Percentiles rank a stretch among this genome's conserved stretches.
phyloP scores from a whole-genome alignment of 2,329 filamentous ascomycete species.

The Verticillium dahliae region DNA sequence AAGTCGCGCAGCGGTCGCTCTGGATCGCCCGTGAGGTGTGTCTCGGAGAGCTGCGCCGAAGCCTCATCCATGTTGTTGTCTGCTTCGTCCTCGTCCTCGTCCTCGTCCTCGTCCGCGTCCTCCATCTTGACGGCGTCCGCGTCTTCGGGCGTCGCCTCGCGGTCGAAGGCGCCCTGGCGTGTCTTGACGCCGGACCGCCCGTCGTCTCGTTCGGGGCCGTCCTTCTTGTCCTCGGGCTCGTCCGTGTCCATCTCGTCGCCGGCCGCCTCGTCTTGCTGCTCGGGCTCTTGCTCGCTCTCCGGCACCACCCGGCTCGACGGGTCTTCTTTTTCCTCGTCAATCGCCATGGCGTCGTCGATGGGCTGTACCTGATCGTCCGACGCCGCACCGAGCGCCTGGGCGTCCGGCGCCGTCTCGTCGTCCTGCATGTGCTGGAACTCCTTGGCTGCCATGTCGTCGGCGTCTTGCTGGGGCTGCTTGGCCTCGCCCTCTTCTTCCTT shows the following conservation, averaged over 20 bases:
- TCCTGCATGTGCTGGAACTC: slow-evolving; percentile 92
- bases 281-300: slow-evolving; percentile 44
- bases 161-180: slow-evolving; percentile 50
- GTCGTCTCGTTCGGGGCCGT: slow-evolving; percentile 37
- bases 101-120: slow-evolving; percentile 36
- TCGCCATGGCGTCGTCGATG: slow-evolving; percentile 82
- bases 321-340: slow-evolving; percentile 67
- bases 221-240: slow-evolving; percentile 22
- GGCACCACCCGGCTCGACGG: slow-evolving; percentile 41
- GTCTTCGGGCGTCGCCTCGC: slow-evolving; percentile 35
- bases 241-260: slow-evolving; percentile 36
- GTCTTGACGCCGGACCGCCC: slow-evolving; percentile 55
- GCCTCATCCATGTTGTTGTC: slow-evolving; percentile 36
- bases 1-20: slow-evolving; percentile 38
- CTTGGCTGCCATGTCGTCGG: slow-evolving; percentile 65
- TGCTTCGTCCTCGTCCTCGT: no score
- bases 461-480: slow-evolving; percentile 35
- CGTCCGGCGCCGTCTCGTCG: slow-evolving; percentile 73
- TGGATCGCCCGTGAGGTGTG: slow-evolving; percentile 52
- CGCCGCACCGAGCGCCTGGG: slow-evolving; percentile 85
- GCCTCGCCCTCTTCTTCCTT: slow-evolving; percentile 47
- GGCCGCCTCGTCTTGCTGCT: slow-evolving; percentile 29
- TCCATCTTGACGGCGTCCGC: slow-evolving; percentile 25
- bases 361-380: slow-evolving; percentile 80
- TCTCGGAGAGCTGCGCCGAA: slow-evolving; percentile 62